Percentiles rank a stretch among this genome's conserved stretches.
Evolutionary conservation across 2,329 filamentous ascomycete species (phyloP).

Genomic region (Davidsoniella virescens): DNA sequence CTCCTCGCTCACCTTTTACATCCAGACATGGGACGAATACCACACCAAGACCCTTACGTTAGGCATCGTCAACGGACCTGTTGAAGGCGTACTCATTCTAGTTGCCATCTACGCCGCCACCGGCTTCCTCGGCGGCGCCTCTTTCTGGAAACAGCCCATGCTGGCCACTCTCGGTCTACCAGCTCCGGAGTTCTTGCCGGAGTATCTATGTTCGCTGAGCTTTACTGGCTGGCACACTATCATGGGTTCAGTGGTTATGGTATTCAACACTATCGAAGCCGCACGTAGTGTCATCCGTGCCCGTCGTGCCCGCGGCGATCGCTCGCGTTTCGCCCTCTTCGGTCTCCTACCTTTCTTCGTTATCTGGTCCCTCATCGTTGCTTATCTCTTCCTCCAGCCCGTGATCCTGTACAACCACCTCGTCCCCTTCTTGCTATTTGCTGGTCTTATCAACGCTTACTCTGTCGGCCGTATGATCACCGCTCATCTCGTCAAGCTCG

Average conservation of each 20-base stretch:
- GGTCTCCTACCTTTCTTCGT: conserved; percentile 69
- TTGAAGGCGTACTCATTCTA: conserved; percentile 82
- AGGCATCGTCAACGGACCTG: conserved; percentile 81
- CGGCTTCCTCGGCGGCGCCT: conserved; percentile 68
- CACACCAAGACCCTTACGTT: conserved; percentile 92
- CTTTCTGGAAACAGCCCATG: conserved; percentile 84
- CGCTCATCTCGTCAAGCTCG: conserved; percentile 73
- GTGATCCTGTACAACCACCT: conserved; percentile 67
- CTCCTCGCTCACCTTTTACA: conserved; percentile 85
- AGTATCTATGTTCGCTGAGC: conserved; percentile 53
- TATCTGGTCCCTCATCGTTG: conserved; percentile 59
- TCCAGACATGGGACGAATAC: conserved; percentile 98
- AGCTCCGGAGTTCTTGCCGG: conserved; percentile 23
- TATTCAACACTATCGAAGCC: conserved; percentile 70
- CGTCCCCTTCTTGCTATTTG: conserved; percentile 78
- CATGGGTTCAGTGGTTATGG: conserved; percentile 65
- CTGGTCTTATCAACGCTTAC: conserved; percentile 84
- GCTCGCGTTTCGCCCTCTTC: conserved; percentile 56
- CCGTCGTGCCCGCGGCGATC: conserved; percentile 57
- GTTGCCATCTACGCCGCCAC: conserved; percentile 70
- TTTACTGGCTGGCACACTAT: conserved; percentile 91
- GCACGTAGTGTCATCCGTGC: conserved; percentile 72
- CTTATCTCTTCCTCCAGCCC: conserved; percentile 75
- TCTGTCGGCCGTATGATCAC: conserved; percentile 92
- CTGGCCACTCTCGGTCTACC: conserved; percentile 55